Evolutionary conservation across 352 stramenopile genomes (phyloP).

Genomic region (Globisporangium apiculatum): DNA sequence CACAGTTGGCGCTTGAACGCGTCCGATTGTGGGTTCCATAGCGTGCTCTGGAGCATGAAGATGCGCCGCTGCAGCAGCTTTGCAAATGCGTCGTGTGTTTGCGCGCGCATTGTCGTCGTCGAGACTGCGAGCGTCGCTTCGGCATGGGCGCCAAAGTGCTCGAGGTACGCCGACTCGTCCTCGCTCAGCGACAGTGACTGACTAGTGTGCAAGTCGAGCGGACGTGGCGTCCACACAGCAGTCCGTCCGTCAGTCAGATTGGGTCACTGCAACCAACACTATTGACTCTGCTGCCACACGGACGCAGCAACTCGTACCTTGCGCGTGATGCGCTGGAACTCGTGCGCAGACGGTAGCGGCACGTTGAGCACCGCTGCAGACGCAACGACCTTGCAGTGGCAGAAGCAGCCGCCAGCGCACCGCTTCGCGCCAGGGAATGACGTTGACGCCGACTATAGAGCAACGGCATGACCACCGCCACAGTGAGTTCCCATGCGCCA

Average conservation of each 20-base stretch:
- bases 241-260: too few species aligned
- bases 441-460: constrained; percentile 2
- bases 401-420: constrained; percentile 41
- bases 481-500: neutral
- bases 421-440: constrained; percentile 15
- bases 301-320: constrained; percentile 22
- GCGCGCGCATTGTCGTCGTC: neutral
- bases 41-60: constrained; percentile 62
- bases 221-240: too few species aligned
- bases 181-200: constrained; percentile 56
- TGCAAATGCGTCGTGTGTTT: constrained; percentile 19
- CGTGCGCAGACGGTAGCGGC: constrained; percentile 17
- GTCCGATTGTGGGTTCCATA: constrained; percentile 64
- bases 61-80: constrained; percentile 53
- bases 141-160: constrained; percentile 42
- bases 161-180: constrained; percentile 48
- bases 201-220: too few species aligned
- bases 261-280: neutral
- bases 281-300: neutral
- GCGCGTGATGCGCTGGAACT: constrained; percentile 50
- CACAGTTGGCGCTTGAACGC: constrained; percentile 42
- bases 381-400: constrained; percentile 27
- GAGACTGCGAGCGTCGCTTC: constrained; percentile 27
- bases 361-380: constrained; percentile 16
- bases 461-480: neutral